phyloP scores from a whole-genome alignment of 1,139 yeast species.

The Candida sp. region DNA sequence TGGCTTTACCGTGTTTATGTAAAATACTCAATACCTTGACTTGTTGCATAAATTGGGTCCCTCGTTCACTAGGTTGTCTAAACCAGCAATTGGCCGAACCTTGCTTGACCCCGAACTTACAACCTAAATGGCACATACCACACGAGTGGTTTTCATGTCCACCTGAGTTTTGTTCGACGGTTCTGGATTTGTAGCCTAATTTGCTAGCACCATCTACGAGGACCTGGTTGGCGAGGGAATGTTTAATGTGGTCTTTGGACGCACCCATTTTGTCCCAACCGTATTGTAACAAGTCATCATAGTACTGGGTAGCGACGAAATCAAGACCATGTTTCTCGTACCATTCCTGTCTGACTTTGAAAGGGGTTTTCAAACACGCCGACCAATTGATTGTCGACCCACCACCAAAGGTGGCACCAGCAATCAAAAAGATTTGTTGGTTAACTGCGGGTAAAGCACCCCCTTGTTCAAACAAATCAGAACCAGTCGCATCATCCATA shows the following conservation, averaged over 20 bases:
- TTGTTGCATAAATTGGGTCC: constrained; percentile 47
- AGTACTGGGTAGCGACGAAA: constrained; percentile 44
- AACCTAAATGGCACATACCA: constrained; percentile 54
- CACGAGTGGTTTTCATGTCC: constrained; percentile 44
- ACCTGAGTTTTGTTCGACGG: constrained; percentile 51
- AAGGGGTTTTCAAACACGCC: constrained; percentile 54
- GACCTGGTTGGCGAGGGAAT: constrained; percentile 46
- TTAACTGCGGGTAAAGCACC: constrained; percentile 33
- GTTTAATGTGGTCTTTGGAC: constrained; percentile 34
- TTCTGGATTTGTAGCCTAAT: constrained; percentile 42
- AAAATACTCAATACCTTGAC: constrained; percentile 39
- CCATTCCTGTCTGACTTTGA: constrained; percentile 56
- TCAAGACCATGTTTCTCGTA: constrained; percentile 45
- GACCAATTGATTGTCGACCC: constrained; percentile 64
- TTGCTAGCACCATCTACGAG: constrained; percentile 45
- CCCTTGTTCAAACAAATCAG: constrained; percentile 35
- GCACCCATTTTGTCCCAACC: constrained; percentile 55
- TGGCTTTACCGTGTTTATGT: constrained; percentile 42
- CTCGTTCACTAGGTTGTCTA: constrained; percentile 46
- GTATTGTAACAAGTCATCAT: constrained; percentile 46
- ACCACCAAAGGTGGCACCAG: constrained; percentile 60
- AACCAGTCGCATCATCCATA: constrained; percentile 39
- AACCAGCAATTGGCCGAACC: constrained; percentile 55
- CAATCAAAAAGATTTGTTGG: constrained; percentile 40
- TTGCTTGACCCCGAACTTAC: constrained; percentile 52